Percentiles rank a stretch among this genome's conserved stretches.
Conservation (phyloP, 192 early-diverging fungal genomes). For the Pilobolus umbonatus region DNA sequence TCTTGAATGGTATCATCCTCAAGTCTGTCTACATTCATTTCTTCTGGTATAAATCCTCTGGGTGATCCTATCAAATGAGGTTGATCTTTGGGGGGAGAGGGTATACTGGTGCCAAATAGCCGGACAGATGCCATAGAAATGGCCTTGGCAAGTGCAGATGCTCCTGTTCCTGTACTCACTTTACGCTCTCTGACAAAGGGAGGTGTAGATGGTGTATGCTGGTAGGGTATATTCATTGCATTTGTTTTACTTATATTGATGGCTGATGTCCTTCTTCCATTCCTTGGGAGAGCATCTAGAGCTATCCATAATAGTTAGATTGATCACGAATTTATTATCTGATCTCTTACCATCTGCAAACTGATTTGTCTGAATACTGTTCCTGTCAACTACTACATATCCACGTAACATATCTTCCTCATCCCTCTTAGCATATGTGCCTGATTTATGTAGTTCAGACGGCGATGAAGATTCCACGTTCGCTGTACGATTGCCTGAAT, state of each 20-base stretch:
- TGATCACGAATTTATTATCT: not conserved
- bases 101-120: conserved; percentile 49
- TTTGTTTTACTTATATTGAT: not conserved
- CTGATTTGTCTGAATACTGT: conserved; percentile 66
- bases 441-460: conserved; percentile 2
- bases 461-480: conserved; percentile 4
- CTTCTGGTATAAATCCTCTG: conserved; percentile 7
- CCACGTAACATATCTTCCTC: conserved; percentile 60
- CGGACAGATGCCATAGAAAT: conserved; percentile 48
- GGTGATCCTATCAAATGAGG: conserved; percentile 5
- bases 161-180: conserved; percentile 21
- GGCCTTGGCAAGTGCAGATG: conserved; percentile 51
- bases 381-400: conserved; percentile 72
- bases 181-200: conserved; percentile 23
- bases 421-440: not conserved
- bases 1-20: conserved; percentile 48
- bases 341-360: conserved; percentile 63
- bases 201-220: conserved; percentile 4
- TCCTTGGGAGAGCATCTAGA: conserved; percentile 21
- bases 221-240: conserved; percentile 13
- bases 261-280: not conserved
- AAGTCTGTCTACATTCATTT: conserved; percentile 13
- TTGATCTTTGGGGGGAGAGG: conserved; percentile 40
- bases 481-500: conserved; percentile 1
- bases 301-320: conserved; percentile 16